phyloP scores from a whole-genome alignment of 768 basidiomycete species.

The Royoungia palumana region DNA sequence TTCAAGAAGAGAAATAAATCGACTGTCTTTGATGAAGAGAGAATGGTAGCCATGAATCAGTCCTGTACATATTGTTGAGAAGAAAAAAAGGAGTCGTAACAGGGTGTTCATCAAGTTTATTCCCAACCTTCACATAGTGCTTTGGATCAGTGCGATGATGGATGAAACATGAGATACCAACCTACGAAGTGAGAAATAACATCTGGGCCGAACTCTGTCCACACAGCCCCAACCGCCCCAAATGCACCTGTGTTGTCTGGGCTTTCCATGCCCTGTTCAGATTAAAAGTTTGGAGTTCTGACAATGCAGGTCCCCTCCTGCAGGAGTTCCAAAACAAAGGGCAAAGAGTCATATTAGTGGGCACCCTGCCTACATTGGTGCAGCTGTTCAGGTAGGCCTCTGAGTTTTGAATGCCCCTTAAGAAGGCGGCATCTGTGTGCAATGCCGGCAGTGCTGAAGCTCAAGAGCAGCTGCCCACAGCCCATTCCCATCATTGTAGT shows the following conservation, averaged over 20 bases:
- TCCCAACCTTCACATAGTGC: constrained; percentile 37
- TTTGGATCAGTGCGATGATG: not conserved
- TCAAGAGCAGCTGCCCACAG: no score
- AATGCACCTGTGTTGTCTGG: constrained; percentile 42
- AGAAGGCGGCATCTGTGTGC: no score
- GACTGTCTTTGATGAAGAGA: no score
- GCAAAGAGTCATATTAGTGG: constrained; percentile 51
- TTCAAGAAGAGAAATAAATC: no score
- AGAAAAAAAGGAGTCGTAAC: no score
- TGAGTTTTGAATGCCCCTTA: no score
- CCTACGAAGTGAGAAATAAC: constrained; percentile 47
- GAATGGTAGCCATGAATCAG: no score
- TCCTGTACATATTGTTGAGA: no score
- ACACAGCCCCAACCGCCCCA: constrained; percentile 41
- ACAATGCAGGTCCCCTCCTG: constrained; percentile 47
- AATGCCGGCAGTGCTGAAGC: no score
- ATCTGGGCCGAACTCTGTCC: constrained; percentile 32
- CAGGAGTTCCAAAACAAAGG: constrained; percentile 47
- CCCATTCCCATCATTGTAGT: no score
- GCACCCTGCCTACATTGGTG: constrained; percentile 41
- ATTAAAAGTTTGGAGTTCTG: constrained; percentile 34
- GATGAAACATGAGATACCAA: constrained; percentile 8
- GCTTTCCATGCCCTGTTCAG: constrained; percentile 41
- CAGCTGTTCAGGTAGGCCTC: constrained; percentile 40
- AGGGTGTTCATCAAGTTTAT: constrained; percentile 53